These are phyloP conservation scores for Mucor indicus DNA, from an alignment of 371 early-diverging fungal genomes.

Conservation along the genomic window DNA sequence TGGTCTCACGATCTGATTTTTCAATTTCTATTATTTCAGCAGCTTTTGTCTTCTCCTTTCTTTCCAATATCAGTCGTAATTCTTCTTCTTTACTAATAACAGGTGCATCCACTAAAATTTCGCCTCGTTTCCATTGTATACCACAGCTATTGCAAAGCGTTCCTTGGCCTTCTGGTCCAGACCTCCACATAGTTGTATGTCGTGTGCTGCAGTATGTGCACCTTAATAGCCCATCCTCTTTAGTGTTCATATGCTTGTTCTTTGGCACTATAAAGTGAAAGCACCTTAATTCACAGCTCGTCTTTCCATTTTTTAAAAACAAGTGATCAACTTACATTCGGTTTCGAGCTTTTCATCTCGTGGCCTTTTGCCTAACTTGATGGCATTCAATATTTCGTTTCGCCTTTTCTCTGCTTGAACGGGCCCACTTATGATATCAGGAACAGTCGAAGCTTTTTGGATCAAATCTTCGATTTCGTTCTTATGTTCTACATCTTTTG, in stretches of 20 bases:
- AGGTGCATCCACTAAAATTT: slow-evolving; percentile 45
- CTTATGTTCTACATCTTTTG: slow-evolving; percentile 9
- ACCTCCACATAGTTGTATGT: slow-evolving; percentile 44
- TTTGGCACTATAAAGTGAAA: slow-evolving; percentile 3
- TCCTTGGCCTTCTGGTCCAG: slow-evolving; percentile 40
- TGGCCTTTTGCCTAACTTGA: slow-evolving; percentile 36
- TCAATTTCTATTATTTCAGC: slow-evolving; percentile 18
- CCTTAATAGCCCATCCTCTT: slow-evolving; percentile 35
- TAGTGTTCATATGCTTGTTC: slow-evolving; percentile 15
- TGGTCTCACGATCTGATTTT: slow-evolving; percentile 15
- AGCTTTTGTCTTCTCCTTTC: slow-evolving; percentile 13
- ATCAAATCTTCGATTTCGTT: slow-evolving; percentile 24
- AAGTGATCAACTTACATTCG: slow-evolving; percentile 19
- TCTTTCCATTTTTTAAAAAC: not conserved
- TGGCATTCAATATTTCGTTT: slow-evolving; percentile 38
- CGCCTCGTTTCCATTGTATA: slow-evolving; percentile 52
- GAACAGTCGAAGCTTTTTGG: slow-evolving; percentile 25
- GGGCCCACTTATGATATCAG: slow-evolving; percentile 37
- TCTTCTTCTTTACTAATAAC: slow-evolving; percentile 33
- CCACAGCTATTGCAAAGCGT: slow-evolving; percentile 51
- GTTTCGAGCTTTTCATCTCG: slow-evolving; percentile 29
- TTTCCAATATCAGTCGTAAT: slow-evolving; percentile 18
- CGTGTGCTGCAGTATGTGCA: slow-evolving; percentile 45
- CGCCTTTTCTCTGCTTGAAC: slow-evolving; percentile 44
- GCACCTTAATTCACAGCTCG: not conserved